These are phyloP conservation scores for Dioscorea zingiberensis DNA, from an alignment of 106 monocot species.

Conservation along the genomic window DNA sequence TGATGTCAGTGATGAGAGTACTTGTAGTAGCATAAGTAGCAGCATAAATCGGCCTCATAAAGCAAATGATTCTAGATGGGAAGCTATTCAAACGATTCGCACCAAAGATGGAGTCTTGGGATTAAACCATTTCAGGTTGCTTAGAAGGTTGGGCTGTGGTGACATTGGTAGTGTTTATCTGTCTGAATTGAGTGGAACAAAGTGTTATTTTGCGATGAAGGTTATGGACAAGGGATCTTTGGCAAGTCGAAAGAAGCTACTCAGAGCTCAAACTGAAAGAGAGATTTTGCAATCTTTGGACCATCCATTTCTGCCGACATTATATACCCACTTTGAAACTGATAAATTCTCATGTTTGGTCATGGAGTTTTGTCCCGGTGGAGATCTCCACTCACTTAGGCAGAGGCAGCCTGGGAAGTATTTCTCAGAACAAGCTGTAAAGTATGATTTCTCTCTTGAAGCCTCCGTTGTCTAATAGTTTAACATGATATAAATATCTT, in stretches of 20 bases:
- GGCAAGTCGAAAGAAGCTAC: conserved; percentile 26
- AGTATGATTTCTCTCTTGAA: conserved; percentile 1
- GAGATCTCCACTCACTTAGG: conserved; percentile 28
- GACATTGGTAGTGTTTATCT: conserved; percentile 32
- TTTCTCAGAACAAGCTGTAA: conserved; percentile 32
- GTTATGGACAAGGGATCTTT: conserved; percentile 29
- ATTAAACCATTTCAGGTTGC: conserved; percentile 25
- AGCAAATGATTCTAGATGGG: conserved; percentile 29
- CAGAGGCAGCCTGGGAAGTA: conserved; percentile 35
- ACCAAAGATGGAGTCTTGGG: conserved; percentile 20
- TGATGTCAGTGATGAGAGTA: conserved; percentile 26
- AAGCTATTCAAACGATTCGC: conserved; percentile 20
- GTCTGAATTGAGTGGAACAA: conserved; percentile 29
- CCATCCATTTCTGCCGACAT: conserved; percentile 32
- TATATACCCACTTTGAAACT: conserved; percentile 33
- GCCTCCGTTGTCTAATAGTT: too few species aligned
- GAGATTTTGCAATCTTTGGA: conserved; percentile 29
- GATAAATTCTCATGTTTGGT: conserved; percentile 37
- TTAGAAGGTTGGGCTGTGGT: conserved; percentile 21
- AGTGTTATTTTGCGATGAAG: conserved; percentile 30
- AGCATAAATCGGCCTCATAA: conserved; percentile 25
- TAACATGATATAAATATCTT: too few species aligned
- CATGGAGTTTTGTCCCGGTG: conserved; percentile 34
- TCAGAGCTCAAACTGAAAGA: conserved; percentile 30
- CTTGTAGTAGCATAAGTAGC: conserved; percentile 19